phyloP scores from a whole-genome alignment of 352 stramenopile genomes.

The Pythium sukuiense region DNA sequence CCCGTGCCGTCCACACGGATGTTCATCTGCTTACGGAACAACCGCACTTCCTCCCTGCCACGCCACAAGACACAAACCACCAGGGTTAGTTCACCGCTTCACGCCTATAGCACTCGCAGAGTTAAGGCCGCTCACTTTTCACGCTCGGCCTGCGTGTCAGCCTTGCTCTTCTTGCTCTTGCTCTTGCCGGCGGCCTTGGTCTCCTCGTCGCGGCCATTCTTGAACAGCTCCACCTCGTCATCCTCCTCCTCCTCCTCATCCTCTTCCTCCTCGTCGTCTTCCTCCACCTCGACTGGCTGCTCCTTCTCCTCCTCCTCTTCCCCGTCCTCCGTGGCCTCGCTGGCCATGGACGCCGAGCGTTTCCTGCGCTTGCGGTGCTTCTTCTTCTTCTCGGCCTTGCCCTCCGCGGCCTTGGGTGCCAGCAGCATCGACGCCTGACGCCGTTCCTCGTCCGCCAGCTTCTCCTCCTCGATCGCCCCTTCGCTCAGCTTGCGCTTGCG shows the following conservation, averaged over 20 bases:
- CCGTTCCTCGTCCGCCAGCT: constrained; percentile 64
- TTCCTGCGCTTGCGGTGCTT: constrained; percentile 40
- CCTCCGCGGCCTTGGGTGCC: constrained; percentile 36
- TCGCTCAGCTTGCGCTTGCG: constrained; percentile 86
- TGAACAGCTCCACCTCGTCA: constrained; percentile 56
- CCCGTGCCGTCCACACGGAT: constrained; percentile 72
- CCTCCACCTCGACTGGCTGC: constrained; percentile 19
- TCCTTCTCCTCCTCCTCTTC: constrained; percentile 32
- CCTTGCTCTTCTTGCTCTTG: constrained; percentile 32
- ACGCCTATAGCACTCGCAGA: constrained; percentile 5
- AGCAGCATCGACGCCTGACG: constrained; percentile 68
- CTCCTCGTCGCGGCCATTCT: constrained; percentile 26
- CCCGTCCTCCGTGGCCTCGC: constrained; percentile 17
- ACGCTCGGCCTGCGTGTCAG: constrained; percentile 20
- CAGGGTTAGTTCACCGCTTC: neutral
- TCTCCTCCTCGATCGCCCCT: constrained; percentile 70
- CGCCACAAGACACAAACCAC: neutral
- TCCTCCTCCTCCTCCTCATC: constrained; percentile 32
- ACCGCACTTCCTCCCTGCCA: constrained; percentile 48
- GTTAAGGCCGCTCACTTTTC: constrained; percentile 30
- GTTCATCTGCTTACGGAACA: constrained; percentile 78
- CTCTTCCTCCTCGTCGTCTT: constrained; percentile 30
- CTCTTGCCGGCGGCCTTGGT: neutral
- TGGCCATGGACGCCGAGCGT: constrained; percentile 25
- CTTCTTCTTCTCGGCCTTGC: constrained; percentile 37